phyloP scores from a whole-genome alignment of 1,284 basidiomycete genomes.

The Cutaneotrichosporon sp. region DNA sequence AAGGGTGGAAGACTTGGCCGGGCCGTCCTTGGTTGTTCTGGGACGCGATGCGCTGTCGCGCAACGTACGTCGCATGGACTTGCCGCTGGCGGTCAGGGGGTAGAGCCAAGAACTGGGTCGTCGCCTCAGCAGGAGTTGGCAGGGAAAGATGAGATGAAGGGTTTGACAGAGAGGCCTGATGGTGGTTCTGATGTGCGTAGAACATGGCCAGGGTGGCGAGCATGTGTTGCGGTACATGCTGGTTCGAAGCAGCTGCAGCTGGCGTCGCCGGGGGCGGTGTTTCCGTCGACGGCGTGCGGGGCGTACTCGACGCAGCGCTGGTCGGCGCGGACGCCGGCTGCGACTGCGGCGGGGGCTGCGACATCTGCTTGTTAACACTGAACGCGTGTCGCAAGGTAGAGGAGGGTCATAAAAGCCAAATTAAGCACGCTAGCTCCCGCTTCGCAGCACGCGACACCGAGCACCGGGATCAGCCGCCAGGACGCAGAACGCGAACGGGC shows the following conservation, averaged over 20 bases:
- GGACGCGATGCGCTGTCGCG: conserved; percentile 7
- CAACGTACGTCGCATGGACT: conserved; percentile 12
- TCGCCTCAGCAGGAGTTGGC: neutral
- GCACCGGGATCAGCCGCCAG: conserved; percentile 24
- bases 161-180: neutral
- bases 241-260: neutral
- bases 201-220: conserved; percentile 8
- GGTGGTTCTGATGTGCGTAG: conserved; percentile 5
- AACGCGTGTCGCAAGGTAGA: neutral
- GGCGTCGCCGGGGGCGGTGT: neutral
- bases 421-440: conserved; percentile 35
- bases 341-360: conserved; percentile 13
- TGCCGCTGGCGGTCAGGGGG: conserved; percentile 20
- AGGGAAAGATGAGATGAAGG: neutral
- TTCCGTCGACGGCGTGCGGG: no score
- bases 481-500: conserved; percentile 29
- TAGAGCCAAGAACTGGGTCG: conserved; percentile 5
- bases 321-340: neutral
- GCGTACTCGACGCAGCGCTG: no score
- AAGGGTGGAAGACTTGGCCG: conserved; percentile 3
- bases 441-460: conserved; percentile 22
- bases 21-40: conserved; percentile 3
- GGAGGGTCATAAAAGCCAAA: conserved; percentile 45
- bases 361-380: conserved; percentile 22
- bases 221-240: neutral